Conservation (phyloP, 2,329 filamentous ascomycete genomes). For the Saccharata proteae region DNA sequence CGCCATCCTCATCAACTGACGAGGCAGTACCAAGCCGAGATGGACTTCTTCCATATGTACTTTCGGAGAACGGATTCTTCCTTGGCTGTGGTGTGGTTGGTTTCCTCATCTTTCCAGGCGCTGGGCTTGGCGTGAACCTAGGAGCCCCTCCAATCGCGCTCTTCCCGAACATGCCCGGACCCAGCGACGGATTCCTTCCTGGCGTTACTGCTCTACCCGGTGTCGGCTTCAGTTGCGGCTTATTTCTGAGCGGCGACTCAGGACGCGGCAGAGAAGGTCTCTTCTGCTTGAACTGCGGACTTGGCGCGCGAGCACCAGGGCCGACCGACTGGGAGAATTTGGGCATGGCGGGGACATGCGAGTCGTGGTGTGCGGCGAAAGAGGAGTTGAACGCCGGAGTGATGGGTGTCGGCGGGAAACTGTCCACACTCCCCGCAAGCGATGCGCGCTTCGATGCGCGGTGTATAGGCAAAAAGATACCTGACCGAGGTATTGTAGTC, state of each 20-base stretch:
- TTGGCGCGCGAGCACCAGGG: constrained; percentile 54
- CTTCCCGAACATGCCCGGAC: constrained; percentile 45
- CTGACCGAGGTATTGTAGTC: constrained; percentile 65
- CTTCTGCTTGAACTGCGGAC: constrained; percentile 58
- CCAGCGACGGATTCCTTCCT: constrained; percentile 44
- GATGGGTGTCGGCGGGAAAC: constrained; percentile 55
- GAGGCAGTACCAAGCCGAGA: too few relatives aligned
- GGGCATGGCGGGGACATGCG: constrained; percentile 47
- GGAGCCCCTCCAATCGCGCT: constrained; percentile 39
- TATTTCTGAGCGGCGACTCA: constrained; percentile 68
- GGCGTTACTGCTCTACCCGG: constrained; percentile 44
- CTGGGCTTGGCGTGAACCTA: constrained; percentile 51
- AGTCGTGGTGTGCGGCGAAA: constrained; percentile 14
- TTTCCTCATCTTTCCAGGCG: constrained; percentile 46
- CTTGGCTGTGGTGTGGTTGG: constrained; percentile 28
- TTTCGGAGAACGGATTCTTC: constrained; percentile 35
- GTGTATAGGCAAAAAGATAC: constrained; percentile 83
- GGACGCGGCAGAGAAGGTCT: constrained; percentile 75
- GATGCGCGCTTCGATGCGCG: constrained; percentile 62
- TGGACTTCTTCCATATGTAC: too few relatives aligned
- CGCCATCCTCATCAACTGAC: too few relatives aligned
- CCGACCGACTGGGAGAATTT: constrained; percentile 87
- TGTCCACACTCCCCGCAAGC: constrained; percentile 38
- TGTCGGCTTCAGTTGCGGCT: constrained; percentile 43
- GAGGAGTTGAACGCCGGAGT: constrained; percentile 49